Evolutionary conservation across 108 stramenopile species (phyloP).

Genomic region (Nitzschia sp.): DNA sequence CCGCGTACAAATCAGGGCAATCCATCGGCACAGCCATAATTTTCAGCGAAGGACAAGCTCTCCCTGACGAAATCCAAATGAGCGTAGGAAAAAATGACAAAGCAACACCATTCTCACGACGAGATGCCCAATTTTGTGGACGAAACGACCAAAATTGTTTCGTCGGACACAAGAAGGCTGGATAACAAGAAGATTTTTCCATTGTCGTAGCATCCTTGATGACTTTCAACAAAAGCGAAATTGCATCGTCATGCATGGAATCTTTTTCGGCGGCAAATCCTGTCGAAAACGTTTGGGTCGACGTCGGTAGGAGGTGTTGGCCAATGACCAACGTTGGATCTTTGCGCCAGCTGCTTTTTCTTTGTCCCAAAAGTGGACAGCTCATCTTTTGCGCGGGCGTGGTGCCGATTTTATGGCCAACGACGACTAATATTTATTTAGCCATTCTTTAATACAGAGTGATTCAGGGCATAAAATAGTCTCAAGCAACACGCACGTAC

Average conservation of each 20-base stretch:
- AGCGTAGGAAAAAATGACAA: not conserved
- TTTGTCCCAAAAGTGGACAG: constrained; percentile 3
- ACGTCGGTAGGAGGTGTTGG: no score
- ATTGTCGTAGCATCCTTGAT: no score
- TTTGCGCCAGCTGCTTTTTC: not conserved
- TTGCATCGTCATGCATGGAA: no score
- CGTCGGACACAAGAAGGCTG: no score
- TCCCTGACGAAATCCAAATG: not conserved
- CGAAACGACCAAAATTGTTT: no score
- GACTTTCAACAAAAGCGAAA: no score
- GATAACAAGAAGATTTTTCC: no score
- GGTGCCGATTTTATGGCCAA: not conserved
- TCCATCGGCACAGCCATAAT: no score
- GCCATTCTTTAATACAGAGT: not conserved
- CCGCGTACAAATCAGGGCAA: not conserved
- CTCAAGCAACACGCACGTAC: constrained; percentile 2
- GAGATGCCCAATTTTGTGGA: no score
- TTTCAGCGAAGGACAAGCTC: not conserved
- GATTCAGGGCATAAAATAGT: not conserved
- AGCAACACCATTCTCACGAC: no score
- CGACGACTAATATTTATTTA: not conserved
- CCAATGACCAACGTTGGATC: not conserved
- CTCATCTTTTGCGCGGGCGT: not conserved
- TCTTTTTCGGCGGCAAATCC: no score
- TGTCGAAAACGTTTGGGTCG: no score